A percentile compares a stretch with the other conserved stretches of the same genome.
phyloP scores from a whole-genome alignment of 805 yeast species.

The Teunomyces kruisii region DNA sequence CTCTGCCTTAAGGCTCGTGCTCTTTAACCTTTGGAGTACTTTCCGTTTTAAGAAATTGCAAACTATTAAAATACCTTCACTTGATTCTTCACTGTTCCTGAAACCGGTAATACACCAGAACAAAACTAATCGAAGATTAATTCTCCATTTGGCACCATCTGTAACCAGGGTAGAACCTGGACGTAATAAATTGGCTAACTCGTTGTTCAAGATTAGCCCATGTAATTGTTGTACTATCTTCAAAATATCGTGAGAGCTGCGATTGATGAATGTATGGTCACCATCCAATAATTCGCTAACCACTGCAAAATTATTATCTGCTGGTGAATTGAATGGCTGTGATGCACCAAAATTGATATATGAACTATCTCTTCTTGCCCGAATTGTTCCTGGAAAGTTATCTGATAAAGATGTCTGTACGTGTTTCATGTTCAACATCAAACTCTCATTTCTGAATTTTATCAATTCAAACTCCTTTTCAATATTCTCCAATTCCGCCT shows the following conservation, averaged over 20 bases:
- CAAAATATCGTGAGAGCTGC: slow-evolving; percentile 28
- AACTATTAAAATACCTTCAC: slow-evolving; percentile 34
- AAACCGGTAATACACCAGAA: slow-evolving; percentile 43
- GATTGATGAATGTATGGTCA: slow-evolving; percentile 21
- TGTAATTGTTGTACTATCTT: slow-evolving; percentile 39
- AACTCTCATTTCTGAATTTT: slow-evolving; percentile 67
- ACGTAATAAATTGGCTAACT: slow-evolving; percentile 26
- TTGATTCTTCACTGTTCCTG: slow-evolving; percentile 29
- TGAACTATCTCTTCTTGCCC: slow-evolving; percentile 4
- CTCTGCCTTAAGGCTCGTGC: slow-evolving; percentile 39
- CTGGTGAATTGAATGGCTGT: slow-evolving; percentile 1
- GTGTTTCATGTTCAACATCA: slow-evolving; percentile 50
- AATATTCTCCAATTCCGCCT: slow-evolving; percentile 26
- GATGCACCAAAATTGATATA: background rate
- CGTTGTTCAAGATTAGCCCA: slow-evolving; percentile 26
- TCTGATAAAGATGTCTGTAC: background rate
- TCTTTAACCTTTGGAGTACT: slow-evolving; percentile 24
- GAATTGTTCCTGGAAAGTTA: background rate
- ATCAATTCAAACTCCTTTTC: slow-evolving; percentile 57
- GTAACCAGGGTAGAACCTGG: slow-evolving; percentile 14
- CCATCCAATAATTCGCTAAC: background rate
- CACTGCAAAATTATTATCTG: slow-evolving; percentile 2
- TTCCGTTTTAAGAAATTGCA: slow-evolving; percentile 47
- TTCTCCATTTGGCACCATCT: slow-evolving; percentile 25
- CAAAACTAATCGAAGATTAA: slow-evolving; percentile 32